Evolutionary conservation across 805 yeast species (phyloP).

Genomic region (Komagataella pseudopastoris): DNA sequence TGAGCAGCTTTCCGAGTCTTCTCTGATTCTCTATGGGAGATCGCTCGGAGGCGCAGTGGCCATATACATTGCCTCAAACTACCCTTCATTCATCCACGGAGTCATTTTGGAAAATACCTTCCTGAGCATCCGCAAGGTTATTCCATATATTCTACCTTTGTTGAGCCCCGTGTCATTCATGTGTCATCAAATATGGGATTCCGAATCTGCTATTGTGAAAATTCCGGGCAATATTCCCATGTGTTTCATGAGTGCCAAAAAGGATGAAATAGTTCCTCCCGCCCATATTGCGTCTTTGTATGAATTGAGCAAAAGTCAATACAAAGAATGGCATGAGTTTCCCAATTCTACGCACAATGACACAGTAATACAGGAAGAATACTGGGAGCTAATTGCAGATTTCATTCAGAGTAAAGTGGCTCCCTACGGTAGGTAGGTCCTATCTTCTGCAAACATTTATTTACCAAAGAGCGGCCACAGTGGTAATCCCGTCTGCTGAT

Average conservation of each 20-base stretch:
- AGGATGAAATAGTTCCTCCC: slow-evolving; percentile 91
- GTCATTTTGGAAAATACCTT: slow-evolving; percentile 82
- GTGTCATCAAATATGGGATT: slow-evolving; percentile 77
- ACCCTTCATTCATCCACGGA: slow-evolving; percentile 38
- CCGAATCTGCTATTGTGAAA: slow-evolving; percentile 42
- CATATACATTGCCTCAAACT: slow-evolving; percentile 58
- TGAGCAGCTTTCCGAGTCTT: slow-evolving; percentile 33
- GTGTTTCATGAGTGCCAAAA: slow-evolving; percentile 55
- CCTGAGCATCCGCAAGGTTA: slow-evolving; percentile 53
- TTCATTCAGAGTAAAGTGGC: slow-evolving; percentile 34
- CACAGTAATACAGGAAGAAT: slow-evolving; percentile 59
- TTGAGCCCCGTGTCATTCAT: slow-evolving; percentile 39
- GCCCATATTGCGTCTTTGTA: slow-evolving; percentile 55
- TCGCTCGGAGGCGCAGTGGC: slow-evolving; percentile 95
- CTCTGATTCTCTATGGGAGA: slow-evolving; percentile 68
- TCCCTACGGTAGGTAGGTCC: slow-evolving; percentile 14
- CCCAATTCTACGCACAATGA: slow-evolving; percentile 69
- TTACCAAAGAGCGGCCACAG: slow-evolving; percentile 1
- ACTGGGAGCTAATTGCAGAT: slow-evolving; percentile 58
- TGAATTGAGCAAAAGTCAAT: slow-evolving; percentile 32
- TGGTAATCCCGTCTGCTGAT: no score
- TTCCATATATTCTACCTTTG: slow-evolving; percentile 64
- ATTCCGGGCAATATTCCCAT: slow-evolving; percentile 47
- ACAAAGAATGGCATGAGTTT: slow-evolving; percentile 41
- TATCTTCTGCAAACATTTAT: slow-evolving; percentile 13